phyloP scores from a whole-genome alignment of 2,329 filamentous ascomycete genomes.

The Verticillium dahliae region DNA sequence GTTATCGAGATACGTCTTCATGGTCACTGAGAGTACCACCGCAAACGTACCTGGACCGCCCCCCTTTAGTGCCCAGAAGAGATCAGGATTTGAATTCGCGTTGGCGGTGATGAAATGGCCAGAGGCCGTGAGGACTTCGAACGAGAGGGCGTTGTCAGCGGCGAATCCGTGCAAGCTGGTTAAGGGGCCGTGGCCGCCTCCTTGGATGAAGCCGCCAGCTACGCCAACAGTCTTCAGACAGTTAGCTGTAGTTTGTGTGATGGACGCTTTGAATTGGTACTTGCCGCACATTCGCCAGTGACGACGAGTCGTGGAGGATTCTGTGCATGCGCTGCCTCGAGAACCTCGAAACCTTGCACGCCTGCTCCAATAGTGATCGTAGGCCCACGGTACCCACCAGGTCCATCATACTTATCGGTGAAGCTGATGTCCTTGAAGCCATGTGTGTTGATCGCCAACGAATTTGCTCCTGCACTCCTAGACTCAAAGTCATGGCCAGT shows the following conservation, averaged over 20 bases:
- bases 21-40: constrained; percentile 43
- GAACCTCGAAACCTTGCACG: constrained; percentile 37
- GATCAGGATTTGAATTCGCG: constrained; percentile 36
- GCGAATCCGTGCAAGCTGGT: constrained; percentile 33
- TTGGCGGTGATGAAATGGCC: constrained; percentile 38
- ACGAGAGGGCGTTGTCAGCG: constrained; percentile 42
- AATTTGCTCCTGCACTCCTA: constrained; percentile 53
- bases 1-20: constrained; percentile 43
- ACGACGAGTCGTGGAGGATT: constrained; percentile 41
- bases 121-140: constrained; percentile 36
- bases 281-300: constrained; percentile 42
- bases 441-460: constrained; percentile 51
- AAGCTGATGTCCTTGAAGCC: constrained; percentile 40
- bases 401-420: constrained; percentile 24
- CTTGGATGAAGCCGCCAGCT: constrained; percentile 53
- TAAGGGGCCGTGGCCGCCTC: constrained; percentile 48
- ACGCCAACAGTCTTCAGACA: constrained; percentile 42
- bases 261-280: background rate
- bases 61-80: constrained; percentile 52
- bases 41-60: constrained; percentile 48
- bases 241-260: background rate
- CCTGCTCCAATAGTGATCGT: constrained; percentile 49
- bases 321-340: constrained; percentile 30
- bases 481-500: constrained; percentile 54
- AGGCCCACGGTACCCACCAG: constrained; percentile 36